Percentiles rank a stretch among this genome's conserved stretches.
Evolutionary conservation across 1,284 basidiomycete genomes (phyloP).

Genomic region (Waitea zeae): DNA sequence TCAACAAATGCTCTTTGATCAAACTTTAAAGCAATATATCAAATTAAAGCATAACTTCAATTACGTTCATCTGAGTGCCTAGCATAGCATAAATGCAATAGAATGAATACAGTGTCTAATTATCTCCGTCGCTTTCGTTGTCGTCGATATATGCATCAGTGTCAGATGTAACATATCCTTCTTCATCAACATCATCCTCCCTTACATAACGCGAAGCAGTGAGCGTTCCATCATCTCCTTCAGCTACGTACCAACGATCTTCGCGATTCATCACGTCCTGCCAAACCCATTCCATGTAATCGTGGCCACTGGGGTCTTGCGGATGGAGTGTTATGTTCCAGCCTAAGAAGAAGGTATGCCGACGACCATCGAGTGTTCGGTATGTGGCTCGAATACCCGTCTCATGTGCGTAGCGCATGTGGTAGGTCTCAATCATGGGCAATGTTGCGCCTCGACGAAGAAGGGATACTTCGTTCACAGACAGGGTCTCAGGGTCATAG

Average conservation of each 20-base stretch:
- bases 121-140: too few species aligned
- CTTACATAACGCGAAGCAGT: constrained; percentile 31
- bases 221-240: constrained; percentile 18
- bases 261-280: constrained; percentile 28
- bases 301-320: constrained; percentile 30
- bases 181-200: constrained; percentile 20
- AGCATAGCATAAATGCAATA: too few species aligned
- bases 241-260: constrained; percentile 29
- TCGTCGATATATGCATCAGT: constrained; percentile 25
- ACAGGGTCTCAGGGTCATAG: constrained; percentile 17
- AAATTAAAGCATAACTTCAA: too few species aligned
- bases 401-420: constrained; percentile 33
- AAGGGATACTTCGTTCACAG: constrained; percentile 23
- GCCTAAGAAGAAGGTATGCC: constrained; percentile 42
- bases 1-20: neutral
- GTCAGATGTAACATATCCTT: constrained; percentile 33
- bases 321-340: constrained; percentile 40
- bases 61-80: too few species aligned
- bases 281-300: constrained; percentile 29
- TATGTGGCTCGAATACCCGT: constrained; percentile 24
- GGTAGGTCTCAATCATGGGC: constrained; percentile 36
- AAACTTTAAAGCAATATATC: neutral
- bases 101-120: too few species aligned
- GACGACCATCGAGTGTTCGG: constrained; percentile 24
- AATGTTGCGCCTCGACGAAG: constrained; percentile 41